Conservation (phyloP, 495 filamentous ascomycete genomes). For the Amorphotheca resinae region DNA sequence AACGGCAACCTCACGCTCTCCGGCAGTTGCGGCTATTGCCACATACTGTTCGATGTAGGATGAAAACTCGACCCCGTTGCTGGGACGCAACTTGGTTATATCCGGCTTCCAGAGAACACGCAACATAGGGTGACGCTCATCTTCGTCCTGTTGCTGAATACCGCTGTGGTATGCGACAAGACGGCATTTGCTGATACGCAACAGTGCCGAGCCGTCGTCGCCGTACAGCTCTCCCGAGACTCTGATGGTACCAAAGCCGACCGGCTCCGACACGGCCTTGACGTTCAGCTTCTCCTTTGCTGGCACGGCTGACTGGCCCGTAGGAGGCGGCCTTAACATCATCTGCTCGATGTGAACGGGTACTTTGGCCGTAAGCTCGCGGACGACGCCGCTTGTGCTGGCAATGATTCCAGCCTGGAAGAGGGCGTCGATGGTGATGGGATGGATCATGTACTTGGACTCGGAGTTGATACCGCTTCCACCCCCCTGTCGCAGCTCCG, state of each 20-base stretch:
- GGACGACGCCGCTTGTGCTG: neutral
- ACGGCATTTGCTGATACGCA: neutral
- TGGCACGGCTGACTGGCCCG: too few relatives aligned
- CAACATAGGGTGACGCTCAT: neutral
- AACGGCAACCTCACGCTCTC: neutral
- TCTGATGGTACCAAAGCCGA: neutral
- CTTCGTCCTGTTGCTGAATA: neutral
- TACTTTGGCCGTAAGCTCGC: neutral
- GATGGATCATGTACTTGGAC: neutral
- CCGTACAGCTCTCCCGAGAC: neutral
- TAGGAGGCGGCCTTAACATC: neutral
- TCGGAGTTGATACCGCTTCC: neutral
- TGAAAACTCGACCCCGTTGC: too few relatives aligned
- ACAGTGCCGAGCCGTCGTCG: neutral
- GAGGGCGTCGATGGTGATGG: neutral
- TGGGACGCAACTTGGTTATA: too few relatives aligned
- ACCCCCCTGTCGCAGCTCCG: neutral
- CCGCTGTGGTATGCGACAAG: neutral
- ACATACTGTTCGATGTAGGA: too few relatives aligned
- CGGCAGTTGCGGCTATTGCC: too few relatives aligned
- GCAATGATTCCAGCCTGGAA: constrained; percentile 1
- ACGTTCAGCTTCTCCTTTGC: neutral
- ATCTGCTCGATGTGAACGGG: neutral
- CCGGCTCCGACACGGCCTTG: neutral
- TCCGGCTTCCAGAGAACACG: neutral